Conservation (phyloP, 345 rosid genomes). For the Arabis alpina region DNA sequence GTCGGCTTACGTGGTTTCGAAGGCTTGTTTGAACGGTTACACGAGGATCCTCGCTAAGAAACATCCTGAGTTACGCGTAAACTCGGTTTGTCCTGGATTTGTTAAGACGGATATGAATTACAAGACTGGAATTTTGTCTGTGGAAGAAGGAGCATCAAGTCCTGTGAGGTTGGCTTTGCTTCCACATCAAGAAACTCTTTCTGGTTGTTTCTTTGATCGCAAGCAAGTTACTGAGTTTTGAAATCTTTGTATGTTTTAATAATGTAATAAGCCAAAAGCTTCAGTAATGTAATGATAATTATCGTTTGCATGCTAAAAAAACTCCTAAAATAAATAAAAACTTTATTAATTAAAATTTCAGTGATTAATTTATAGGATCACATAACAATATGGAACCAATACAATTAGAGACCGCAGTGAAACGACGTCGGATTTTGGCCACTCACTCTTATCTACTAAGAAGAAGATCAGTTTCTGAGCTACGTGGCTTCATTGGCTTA, state of each 20-base stretch:
- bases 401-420: no score
- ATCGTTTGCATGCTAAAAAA: background rate
- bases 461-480: constrained; percentile 20
- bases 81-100: constrained; percentile 58
- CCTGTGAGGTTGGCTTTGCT: constrained; percentile 51
- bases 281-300: background rate
- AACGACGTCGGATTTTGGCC: constrained; percentile 11
- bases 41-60: constrained; percentile 54
- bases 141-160: constrained; percentile 54
- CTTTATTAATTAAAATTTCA: background rate
- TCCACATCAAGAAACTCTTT: constrained; percentile 49
- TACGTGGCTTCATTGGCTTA: constrained; percentile 30
- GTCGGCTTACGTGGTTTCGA: constrained; percentile 47
- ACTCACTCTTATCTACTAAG: background rate
- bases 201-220: constrained; percentile 51
- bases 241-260: background rate
- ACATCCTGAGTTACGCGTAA: constrained; percentile 41
- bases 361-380: background rate
- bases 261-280: background rate
- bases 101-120: constrained; percentile 53
- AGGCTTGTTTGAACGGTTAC: constrained; percentile 54
- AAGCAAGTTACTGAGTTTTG: constrained; percentile 47
- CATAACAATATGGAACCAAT: background rate
- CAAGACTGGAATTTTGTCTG: constrained; percentile 42
- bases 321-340: background rate